Base-by-base conservation (phyloP, 345 rosid genomes). In the Salix udensis region DNA sequence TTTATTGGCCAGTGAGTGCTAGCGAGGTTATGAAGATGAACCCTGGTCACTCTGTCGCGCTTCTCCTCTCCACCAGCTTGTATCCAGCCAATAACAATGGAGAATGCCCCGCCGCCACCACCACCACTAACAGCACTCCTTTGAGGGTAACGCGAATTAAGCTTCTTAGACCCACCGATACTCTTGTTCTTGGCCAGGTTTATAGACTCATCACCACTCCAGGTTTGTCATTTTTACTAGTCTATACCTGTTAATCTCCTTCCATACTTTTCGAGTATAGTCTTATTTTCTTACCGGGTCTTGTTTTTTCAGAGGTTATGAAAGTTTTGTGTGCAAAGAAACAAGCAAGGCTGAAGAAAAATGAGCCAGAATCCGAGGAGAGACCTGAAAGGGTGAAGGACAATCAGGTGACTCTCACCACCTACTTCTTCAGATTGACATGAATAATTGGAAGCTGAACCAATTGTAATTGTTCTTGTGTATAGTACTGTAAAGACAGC, bases 1-100 rank as follows among this genome's bases (percentile, higher is more conserved):
- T 90, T 15, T 87, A 84, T 72, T 90, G 88, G 89, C 85, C 94
- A 13, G 83, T 91, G 11, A 87, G 71, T 53, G 97, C 96, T 31
- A 73, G 79, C 50, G 96, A 89, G 84, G 75, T 95, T 39, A 95
- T 93, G 93, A 89, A 84, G 84, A 86, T 76, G 84, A 93, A 93
- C 79, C 98, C 97, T 21, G 98, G 97, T 50, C 94, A 95, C 82
- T 89, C 88, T 82, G 97, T 95, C 42, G 93, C 97, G 78, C 94
- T 93, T 78, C 94, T 95, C 42, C 89, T 95, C 71, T 95, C 97
- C 71, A 89, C 94, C 84, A 82, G 88, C 71, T 55, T 84, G 46
- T 85, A 87, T 77, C 88, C 86, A 34, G 28, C 89, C 15, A 74
- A 71, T 53, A 61, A 60, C 42, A 79, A 70, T 2, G 68, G 64